Evolutionary conservation across 768 basidiomycete species (phyloP), one percentile per base, ranked within the genome.

Genomic region (Lyophyllum atratum): DNA sequence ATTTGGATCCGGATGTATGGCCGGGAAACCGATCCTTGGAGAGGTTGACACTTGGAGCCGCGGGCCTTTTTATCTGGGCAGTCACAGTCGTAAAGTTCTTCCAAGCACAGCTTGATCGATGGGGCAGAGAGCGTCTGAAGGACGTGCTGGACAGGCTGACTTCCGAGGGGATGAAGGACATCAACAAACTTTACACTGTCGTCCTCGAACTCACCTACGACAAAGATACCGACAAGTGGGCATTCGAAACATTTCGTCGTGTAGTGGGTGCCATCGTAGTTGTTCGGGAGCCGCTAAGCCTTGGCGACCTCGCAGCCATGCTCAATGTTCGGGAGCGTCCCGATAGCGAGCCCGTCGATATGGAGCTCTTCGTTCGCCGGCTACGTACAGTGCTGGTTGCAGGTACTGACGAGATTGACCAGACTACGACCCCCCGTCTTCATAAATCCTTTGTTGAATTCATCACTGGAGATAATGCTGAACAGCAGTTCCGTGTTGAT

Each of bases 41-140:
- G 11, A 42, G 10, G 33, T 25, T 64, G 21, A 40, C 43, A 22
- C n/a, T 17, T 11, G 55, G 54, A 5, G 60, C 63, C 2, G 57
- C 58, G 2, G 63, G 63, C 2, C 52, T 56, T n/a, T 62, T 64
- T 17, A 58, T 64, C 21, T 62, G 63, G 56, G 63, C 58, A 4
- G 60, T 57, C 6, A 62, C 63, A 7, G 59, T 56, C 26, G 26
- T 37, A 10, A 56, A 45, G 14, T 58, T 64, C 31, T 15, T 64
- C 25, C 34, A 58, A 10, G 50, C 57, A 29, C 60, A 59, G 25
- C 45, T 66, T 17, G 33, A 47, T 3, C 31, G 37, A 10, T 37
- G 40, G 45, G 63, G 65, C 2, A 56, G 28, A n/a, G 58, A 60
- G 24, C 48, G 60, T 26, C 49, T 62, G 26, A 42, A 54, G 9